Percentiles rank a stretch among this genome's conserved stretches.
phyloP scores from a whole-genome alignment of 208 protist genomes.

The Wallacemonas sp. region DNA sequence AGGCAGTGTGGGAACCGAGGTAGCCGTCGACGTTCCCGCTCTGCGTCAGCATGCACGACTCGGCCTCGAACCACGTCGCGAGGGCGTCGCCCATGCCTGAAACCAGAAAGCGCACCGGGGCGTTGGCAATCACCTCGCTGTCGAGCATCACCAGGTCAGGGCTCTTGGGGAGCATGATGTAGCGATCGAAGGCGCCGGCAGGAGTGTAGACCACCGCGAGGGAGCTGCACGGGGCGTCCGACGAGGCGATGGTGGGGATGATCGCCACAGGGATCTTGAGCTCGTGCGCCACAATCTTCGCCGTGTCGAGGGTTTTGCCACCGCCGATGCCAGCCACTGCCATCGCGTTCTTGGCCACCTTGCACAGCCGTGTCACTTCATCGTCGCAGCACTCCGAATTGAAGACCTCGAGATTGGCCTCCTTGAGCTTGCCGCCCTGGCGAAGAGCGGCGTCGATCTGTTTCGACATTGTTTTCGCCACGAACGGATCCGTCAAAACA shows the following conservation, averaged over 20 bases:
- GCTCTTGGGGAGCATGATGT: constrained; percentile 29
- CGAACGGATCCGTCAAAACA: constrained; percentile 26
- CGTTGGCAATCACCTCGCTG: constrained; percentile 27
- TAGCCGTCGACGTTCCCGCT: constrained; percentile 27
- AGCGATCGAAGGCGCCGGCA: constrained; percentile 27
- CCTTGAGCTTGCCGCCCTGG: constrained; percentile 8
- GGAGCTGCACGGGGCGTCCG: constrained; percentile 34
- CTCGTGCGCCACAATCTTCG: constrained; percentile 30
- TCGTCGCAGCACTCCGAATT: constrained; percentile 24
- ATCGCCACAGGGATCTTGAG: constrained; percentile 23
- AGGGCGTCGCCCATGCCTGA: constrained; percentile 39
- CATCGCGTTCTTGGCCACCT: constrained; percentile 2
- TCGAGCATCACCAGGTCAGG: constrained; percentile 36
- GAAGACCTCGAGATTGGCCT: constrained; percentile 18
- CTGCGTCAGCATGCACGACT: constrained; percentile 23
- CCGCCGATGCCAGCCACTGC: constrained; percentile 29
- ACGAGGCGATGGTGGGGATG: constrained; percentile 29
- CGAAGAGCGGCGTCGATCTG: constrained; percentile 2
- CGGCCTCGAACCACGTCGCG: constrained; percentile 31
- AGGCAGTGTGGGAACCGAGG: constrained; percentile 29
- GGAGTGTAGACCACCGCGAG: constrained; percentile 29
- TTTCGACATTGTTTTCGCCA: constrained; percentile 12
- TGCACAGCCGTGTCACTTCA: constrained; percentile 24
- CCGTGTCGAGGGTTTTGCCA: constrained; percentile 35
- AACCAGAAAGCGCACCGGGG: constrained; percentile 35